Percentiles rank a stretch among this genome's conserved stretches.
Evolutionary conservation across 108 stramenopile genomes (phyloP).

Genomic region (Conticribra guillardii): DNA sequence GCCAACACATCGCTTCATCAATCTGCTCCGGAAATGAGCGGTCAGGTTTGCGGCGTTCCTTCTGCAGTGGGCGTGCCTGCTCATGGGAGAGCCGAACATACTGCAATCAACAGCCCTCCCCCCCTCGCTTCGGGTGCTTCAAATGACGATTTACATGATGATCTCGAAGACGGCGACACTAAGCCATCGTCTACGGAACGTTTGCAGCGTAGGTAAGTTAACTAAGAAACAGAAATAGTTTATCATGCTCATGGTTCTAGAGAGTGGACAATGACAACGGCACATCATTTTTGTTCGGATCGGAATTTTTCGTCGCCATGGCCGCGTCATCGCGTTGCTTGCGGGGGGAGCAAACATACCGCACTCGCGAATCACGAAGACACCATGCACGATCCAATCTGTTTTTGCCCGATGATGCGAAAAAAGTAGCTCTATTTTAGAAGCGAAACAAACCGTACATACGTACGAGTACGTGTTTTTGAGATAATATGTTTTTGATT

Average conservation of each 20-base stretch:
- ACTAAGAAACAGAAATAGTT: neutral
- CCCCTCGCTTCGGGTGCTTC: neutral
- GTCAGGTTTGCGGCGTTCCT: neutral
- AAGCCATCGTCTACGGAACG: constrained; percentile 46
- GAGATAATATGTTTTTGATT: neutral
- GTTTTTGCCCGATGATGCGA: no score
- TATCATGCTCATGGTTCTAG: no score
- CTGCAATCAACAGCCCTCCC: neutral
- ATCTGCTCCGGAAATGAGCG: neutral
- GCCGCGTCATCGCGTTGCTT: neutral
- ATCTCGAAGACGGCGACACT: constrained; percentile 11
- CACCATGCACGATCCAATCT: neutral
- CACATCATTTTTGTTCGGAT: no score
- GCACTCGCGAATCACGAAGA: no score
- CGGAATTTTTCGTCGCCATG: no score
- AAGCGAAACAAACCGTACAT: no score
- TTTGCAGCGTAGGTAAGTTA: constrained; percentile 42
- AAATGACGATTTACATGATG: constrained; percentile 10
- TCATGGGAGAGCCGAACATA: constrained; percentile 5
- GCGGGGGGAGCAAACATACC: neutral
- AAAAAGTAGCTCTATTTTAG: no score
- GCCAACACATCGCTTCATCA: neutral
- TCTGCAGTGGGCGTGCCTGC: neutral
- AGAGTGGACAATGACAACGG: neutral
- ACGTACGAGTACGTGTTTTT: neutral